phyloP scores from a whole-genome alignment of 2,329 filamentous ascomycete species.

The Aspergillus sp. region DNA sequence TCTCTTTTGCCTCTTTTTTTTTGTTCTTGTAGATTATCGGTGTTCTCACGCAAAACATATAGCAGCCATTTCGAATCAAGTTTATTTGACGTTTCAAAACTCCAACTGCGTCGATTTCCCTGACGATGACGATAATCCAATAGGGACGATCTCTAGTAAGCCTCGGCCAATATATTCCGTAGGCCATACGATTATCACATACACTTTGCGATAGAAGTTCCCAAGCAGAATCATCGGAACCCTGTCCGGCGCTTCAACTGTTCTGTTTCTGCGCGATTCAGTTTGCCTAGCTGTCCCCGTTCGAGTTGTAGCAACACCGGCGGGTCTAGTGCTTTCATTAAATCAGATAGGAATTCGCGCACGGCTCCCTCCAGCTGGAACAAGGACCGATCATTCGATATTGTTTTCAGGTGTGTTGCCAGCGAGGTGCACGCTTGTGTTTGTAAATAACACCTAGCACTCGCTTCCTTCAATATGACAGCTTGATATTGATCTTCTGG shows the following conservation, averaged over 20 bases:
- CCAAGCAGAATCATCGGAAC: conserved; percentile 6
- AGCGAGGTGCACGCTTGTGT: conserved; percentile 8
- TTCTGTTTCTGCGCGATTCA: conserved; percentile 31
- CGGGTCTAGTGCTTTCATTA: conserved; percentile 37
- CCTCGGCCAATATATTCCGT: too few relatives aligned
- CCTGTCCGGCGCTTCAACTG: conserved; percentile 26
- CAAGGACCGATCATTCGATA: conserved; percentile 23
- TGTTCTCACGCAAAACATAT: conserved; percentile 3
- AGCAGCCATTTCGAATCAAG: conserved; percentile 2
- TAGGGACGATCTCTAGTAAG: too few relatives aligned
- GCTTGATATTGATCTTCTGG: conserved; percentile 26
- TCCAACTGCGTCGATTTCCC: too few relatives aligned
- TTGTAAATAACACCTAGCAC: conserved; percentile 12
- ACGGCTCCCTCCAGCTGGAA: conserved; percentile 33
- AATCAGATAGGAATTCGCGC: conserved; percentile 33
- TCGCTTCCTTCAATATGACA: conserved; percentile 25
- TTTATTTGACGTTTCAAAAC: neutral
- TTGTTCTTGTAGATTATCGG: conserved; percentile 22
- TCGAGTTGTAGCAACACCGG: conserved; percentile 49
- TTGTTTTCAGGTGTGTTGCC: conserved; percentile 20
- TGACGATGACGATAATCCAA: too few relatives aligned
- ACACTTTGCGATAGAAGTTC: too few relatives aligned
- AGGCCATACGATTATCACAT: too few relatives aligned
- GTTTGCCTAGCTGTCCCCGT: conserved; percentile 34
- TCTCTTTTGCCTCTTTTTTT: neutral